phyloP scores from a whole-genome alignment of 768 basidiomycete species.

The Chiua virens region DNA sequence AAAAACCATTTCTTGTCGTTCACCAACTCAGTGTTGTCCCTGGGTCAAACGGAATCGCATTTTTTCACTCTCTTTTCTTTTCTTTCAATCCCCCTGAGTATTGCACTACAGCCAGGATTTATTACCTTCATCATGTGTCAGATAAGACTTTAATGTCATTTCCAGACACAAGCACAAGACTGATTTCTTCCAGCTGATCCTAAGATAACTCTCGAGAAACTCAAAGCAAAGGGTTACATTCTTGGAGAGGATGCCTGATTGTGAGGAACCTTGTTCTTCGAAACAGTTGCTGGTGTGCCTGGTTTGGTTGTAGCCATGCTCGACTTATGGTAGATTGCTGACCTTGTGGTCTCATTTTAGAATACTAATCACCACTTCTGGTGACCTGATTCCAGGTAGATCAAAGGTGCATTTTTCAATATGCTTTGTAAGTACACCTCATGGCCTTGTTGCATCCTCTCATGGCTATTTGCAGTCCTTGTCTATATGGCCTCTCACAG shows the following conservation, averaged over 20 bases:
- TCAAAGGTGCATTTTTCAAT: constrained; percentile 92
- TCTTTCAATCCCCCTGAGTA: too few species aligned
- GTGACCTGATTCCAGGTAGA: constrained; percentile 70
- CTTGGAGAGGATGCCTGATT: constrained; percentile 83
- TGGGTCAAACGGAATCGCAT: too few species aligned
- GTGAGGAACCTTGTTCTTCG: constrained; percentile 66
- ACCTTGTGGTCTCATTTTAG: constrained; percentile 6
- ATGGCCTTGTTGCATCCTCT: constrained; percentile 12
- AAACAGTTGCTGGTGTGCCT: constrained; percentile 92
- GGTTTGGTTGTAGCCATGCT: constrained; percentile 93
- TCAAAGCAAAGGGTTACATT: constrained; percentile 71
- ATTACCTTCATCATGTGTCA: too few species aligned
- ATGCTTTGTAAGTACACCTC: constrained; percentile 64
- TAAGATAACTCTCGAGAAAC: constrained; percentile 68
- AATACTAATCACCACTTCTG: constrained; percentile 19
- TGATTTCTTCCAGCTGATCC: constrained; percentile 51
- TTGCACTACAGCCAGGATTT: too few species aligned
- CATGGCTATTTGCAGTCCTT: constrained; percentile 48
- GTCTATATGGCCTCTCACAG: constrained; percentile 86
- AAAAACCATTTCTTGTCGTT: too few species aligned
- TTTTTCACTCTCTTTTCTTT: too few species aligned
- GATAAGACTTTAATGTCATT: constrained; percentile 77
- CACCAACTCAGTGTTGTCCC: too few species aligned
- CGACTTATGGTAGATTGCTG: constrained; percentile 67
- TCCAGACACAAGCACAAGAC: constrained; percentile 80